Base-by-base conservation (phyloP, 164 flowering plant species). In the Piper longum region DNA sequence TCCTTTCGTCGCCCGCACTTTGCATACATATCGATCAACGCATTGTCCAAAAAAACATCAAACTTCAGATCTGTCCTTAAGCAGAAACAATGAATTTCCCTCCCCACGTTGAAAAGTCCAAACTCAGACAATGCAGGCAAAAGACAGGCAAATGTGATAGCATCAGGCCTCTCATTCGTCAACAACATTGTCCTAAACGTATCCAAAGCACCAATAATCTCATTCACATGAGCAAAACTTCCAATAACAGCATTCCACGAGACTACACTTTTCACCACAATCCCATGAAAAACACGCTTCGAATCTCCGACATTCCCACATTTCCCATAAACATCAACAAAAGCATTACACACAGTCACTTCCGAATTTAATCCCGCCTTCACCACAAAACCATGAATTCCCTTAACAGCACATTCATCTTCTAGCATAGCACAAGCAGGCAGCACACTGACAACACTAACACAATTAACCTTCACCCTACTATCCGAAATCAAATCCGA, bases 311-410 rank as follows among this genome's bases (percentile, higher is more conserved):
- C 39, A 58, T 78, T 71, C 61, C 87, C 80, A 66, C 89, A 84
- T 69, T 84, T 86, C 39, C 85, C 89, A 72, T 83, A 86, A 12
- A 67, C 77, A 77, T 86, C 88, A 54, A 84, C 76, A 70, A 86
- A 65, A 0, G 84, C 80, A 75, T 86, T 86, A 7, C 82, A 74
- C 41, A 78, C 69, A 17, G 55, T 75, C 62, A 82, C 74, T 7
- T 72, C 67, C 39, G 58, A 41, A 78, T 75, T 79, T 68, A 84
- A 71, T 6, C 89, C 89, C 64, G 72, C 74, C 72, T 82, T 82
- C 64, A 80, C 39, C 39, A 67, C 75, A 70, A 73, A 74, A 57
- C 80, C 76, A 73, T 86, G 92, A 71, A 82, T 68, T 72, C 11
- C n/a, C 62, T 54, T 14, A 4, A 43, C 63, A 14, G 54, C 51